Conservation (phyloP, 805 yeast genomes). For the Cyberlindnera bimundalis region DNA sequence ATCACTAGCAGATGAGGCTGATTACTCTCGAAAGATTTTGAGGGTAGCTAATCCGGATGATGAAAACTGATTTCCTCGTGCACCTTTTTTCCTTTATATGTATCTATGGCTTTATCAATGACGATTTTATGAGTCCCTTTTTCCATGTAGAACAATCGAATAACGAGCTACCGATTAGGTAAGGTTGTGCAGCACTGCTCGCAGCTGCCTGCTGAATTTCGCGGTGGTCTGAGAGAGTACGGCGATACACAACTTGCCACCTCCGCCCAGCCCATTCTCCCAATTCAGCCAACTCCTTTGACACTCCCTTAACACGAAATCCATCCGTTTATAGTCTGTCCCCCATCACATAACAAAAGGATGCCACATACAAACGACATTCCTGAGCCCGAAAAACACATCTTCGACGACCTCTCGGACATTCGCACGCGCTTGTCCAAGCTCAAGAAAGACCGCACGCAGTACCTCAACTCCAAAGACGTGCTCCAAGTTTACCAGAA, state of each 20-base stretch:
- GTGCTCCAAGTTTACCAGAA: constrained; percentile 56
- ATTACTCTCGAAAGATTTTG: constrained; percentile 73
- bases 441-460: constrained; percentile 60
- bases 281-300: not conserved
- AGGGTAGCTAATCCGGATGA: constrained; percentile 89
- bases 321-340: no score
- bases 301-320: no score
- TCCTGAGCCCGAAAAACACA: constrained; percentile 34
- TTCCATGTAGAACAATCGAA: no score
- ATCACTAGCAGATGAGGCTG: constrained; percentile 80
- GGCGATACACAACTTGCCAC: constrained; percentile 4
- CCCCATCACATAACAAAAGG: no score
- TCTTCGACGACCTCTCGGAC: constrained; percentile 39
- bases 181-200: no score
- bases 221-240: constrained; percentile 2
- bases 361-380: constrained; percentile 33
- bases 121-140: constrained; percentile 1
- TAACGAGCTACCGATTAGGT: not conserved
- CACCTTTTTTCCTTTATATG: not conserved
- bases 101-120: constrained; percentile 1
- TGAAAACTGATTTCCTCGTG: constrained; percentile 2
- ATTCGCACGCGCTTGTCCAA: constrained; percentile 42
- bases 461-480: constrained; percentile 64
- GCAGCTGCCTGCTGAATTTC: not conserved
- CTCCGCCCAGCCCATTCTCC: no score